Percentiles rank a stretch among this genome's conserved stretches.
These are phyloP conservation scores for Sporobolomyces phaffii DNA, from an alignment of 768 basidiomycete species.

Conservation along the genomic window DNA sequence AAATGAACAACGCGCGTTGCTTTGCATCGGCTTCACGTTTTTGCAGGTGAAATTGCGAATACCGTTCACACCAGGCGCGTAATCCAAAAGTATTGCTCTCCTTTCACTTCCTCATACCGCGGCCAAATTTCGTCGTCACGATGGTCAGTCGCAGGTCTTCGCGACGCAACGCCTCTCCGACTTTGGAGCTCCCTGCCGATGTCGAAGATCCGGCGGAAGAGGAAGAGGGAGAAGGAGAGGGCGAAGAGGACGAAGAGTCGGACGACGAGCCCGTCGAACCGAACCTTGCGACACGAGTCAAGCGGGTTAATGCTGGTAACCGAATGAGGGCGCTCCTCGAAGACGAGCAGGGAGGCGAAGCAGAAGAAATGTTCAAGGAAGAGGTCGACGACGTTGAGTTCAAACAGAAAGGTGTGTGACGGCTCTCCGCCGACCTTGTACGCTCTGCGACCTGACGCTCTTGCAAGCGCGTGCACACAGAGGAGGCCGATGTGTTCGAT, in stretches of 20 bases:
- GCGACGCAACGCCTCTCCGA: background rate
- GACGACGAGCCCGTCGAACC: conserved; percentile 30
- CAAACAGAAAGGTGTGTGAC: conserved; percentile 55
- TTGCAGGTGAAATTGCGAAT: no score
- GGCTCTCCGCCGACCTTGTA: background rate
- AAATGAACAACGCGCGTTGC: no score
- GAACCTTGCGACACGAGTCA: conserved; percentile 12
- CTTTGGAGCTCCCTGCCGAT: background rate
- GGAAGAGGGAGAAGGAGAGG: background rate
- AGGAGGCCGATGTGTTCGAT: conserved; percentile 73
- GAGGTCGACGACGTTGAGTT: conserved; percentile 72
- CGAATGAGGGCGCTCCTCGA: conserved; percentile 32
- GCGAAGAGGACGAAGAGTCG: background rate
- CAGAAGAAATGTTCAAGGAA: conserved; percentile 57
- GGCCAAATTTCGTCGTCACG: no score
- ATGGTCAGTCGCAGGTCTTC: conserved; percentile 13
- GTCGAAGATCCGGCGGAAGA: background rate
- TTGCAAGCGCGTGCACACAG: conserved; percentile 47
- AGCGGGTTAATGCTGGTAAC: conserved; percentile 28
- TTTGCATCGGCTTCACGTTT: no score
- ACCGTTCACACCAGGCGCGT: no score
- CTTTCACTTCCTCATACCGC: no score
- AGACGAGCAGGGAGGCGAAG: conserved; percentile 41
- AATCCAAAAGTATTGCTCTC: no score
- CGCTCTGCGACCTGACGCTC: background rate